Conservation (phyloP, 2,329 filamentous ascomycete species). For the Penicillium sp. region DNA sequence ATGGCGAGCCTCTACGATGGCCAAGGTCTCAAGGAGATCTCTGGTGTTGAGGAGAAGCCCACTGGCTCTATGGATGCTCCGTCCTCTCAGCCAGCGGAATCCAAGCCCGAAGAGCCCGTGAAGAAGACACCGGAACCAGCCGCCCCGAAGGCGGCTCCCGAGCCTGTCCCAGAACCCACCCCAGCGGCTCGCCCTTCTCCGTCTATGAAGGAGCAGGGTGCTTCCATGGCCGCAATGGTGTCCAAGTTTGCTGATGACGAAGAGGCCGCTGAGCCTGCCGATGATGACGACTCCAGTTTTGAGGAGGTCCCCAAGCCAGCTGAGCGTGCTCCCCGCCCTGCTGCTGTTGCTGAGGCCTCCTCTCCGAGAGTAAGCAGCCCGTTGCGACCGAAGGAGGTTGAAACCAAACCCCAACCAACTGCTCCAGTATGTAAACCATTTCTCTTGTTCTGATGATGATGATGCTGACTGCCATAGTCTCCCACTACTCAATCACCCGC, state of each 20-base stretch:
- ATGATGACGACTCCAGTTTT: conserved; percentile 71
- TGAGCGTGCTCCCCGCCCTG: conserved; percentile 50
- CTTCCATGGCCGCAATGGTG: conserved; percentile 77
- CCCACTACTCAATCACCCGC: conserved; percentile 31
- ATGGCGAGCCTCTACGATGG: conserved; percentile 89
- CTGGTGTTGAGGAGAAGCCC: conserved; percentile 39
- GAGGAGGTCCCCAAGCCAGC: conserved; percentile 75
- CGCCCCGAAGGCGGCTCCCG: conserved; percentile 22
- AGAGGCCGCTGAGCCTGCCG: conserved; percentile 51
- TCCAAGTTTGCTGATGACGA: conserved; percentile 77
- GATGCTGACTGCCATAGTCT: conserved; percentile 13
- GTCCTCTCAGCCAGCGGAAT: conserved; percentile 47
- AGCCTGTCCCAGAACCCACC: conserved; percentile 30
- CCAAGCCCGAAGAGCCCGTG: conserved; percentile 32
- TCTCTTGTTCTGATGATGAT: not conserved
- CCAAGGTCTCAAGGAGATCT: conserved; percentile 68
- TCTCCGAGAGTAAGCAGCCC: conserved; percentile 29
- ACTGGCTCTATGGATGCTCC: conserved; percentile 36
- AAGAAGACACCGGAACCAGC: conserved; percentile 36
- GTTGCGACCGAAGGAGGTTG: conserved; percentile 26
- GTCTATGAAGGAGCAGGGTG: conserved; percentile 76
- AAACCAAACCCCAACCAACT: conserved; percentile 21
- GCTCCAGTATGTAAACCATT: conserved; percentile 19
- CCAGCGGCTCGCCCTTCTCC: conserved; percentile 51
- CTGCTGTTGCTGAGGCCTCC: conserved; percentile 21